Percentiles rank a stretch among this genome's conserved stretches.
Conservation (phyloP, 768 basidiomycete genomes). For the Crassisporium funariophilum region DNA sequence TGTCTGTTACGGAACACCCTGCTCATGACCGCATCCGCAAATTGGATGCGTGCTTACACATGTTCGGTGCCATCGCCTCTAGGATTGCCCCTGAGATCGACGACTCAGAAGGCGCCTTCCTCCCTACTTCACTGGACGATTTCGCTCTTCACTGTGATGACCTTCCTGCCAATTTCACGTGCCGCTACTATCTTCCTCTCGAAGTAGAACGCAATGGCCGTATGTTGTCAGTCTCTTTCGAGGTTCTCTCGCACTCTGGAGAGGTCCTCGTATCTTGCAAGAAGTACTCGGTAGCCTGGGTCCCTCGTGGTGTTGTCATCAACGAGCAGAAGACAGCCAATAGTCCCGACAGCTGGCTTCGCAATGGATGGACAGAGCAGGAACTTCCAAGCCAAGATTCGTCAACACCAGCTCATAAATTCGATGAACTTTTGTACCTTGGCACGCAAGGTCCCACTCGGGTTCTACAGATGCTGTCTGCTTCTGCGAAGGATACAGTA, state of each 20-base stretch:
- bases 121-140: conserved; percentile 35
- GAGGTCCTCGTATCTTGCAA: conserved; percentile 32
- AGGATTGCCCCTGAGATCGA: conserved; percentile 23
- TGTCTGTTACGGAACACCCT: conserved; percentile 21
- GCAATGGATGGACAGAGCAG: conserved; percentile 22
- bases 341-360: conserved; percentile 19
- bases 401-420: conserved; percentile 10
- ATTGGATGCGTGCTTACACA: conserved; percentile 37
- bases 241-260: conserved; percentile 31
- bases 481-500: conserved; percentile 17
- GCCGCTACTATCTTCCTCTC: conserved; percentile 35
- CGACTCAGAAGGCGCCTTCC: conserved; percentile 29
- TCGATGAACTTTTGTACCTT: conserved; percentile 25
- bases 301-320: conserved; percentile 31
- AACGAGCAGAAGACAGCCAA: conserved; percentile 18
- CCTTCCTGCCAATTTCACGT: conserved; percentile 33
- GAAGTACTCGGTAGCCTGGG: conserved; percentile 37
- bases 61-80: conserved; percentile 31
- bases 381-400: conserved; percentile 11
- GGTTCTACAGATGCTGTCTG: conserved; percentile 15
- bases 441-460: conserved; percentile 19
- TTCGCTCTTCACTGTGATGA: conserved; percentile 27
- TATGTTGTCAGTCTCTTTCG: conserved; percentile 29
- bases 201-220: conserved; percentile 28
- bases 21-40: conserved; percentile 34